A percentile compares a stretch with the other conserved stretches of the same genome.
Conservation (phyloP, 2,329 filamentous ascomycete genomes). For the Fusarium illudens region DNA sequence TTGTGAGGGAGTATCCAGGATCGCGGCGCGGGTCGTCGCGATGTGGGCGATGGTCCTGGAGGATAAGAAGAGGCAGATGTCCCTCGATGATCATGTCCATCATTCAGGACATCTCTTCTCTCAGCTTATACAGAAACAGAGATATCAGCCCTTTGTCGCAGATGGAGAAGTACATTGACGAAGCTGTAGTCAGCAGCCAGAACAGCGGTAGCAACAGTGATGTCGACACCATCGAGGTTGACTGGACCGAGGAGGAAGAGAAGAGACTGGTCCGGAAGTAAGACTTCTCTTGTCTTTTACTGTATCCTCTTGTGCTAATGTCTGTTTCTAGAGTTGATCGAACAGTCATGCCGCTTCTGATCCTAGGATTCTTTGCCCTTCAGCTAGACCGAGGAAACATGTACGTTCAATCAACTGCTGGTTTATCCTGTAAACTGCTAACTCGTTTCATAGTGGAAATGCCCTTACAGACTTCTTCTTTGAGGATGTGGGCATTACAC, state of each 20-base stretch:
- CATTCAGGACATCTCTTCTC: neutral
- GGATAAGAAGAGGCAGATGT: conserved; percentile 3
- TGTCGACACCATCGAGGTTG: conserved; percentile 25
- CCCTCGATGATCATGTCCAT: neutral
- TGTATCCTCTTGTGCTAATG: neutral
- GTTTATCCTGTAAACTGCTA: neutral
- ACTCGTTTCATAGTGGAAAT: conserved; percentile 42
- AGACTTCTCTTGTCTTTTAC: neutral
- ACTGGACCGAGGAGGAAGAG: conserved; percentile 44
- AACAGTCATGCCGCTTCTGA: conserved; percentile 56
- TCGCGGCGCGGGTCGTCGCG: conserved; percentile 18
- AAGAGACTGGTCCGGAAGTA: conserved; percentile 42
- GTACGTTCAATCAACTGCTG: conserved; percentile 20
- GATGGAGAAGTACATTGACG: conserved; percentile 31
- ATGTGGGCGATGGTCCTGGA: neutral
- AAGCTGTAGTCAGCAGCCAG: conserved; percentile 9
- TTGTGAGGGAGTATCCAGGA: neutral
- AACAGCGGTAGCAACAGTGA: conserved; percentile 20
- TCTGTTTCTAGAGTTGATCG: conserved; percentile 50
- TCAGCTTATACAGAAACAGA: neutral
- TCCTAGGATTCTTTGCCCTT: conserved; percentile 57
- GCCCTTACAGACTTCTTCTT: conserved; percentile 57
- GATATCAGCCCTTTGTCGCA: neutral
- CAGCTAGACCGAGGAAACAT: conserved; percentile 51
- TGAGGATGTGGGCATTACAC: conserved; percentile 55